Base-by-base conservation (phyloP, 1,139 yeast genomes). In the Lodderomyces jiufengensis region DNA sequence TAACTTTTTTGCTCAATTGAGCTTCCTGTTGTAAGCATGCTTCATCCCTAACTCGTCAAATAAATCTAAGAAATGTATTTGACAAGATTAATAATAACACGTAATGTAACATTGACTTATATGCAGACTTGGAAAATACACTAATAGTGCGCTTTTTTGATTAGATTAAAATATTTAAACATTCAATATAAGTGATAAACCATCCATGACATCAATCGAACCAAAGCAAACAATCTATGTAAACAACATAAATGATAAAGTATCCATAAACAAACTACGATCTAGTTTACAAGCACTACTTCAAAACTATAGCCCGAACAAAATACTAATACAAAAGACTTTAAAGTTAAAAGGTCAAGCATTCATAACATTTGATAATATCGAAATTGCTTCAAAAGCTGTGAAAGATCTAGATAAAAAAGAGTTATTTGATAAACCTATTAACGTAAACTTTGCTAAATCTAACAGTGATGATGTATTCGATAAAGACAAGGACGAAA, bases 281-380 rank as follows among this genome's bases (percentile, higher is more conserved):
- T 46, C 52, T 2, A 66, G 63, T 10, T 64, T 86, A 5, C 44
- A 47, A 4, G 51, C 56, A 2, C 43, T 67, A 2, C 80, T 81
- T 30, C 41, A 55, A 3, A 52, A 64, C 11, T 77, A 66, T 52
- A 83, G 85, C 0, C 53, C 61, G 0, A 65, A 84, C 1, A 45
- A 70, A 29, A 60, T 87, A 6, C 67, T 77, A 1, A 78, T 88
- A 1, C 80, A 78, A 43, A 72, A 72, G 44, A 81, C 79, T 49
- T 51, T 84, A 20, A 71, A 69, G 40, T 69, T 84, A 73, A 70
- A 80, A 39, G 96, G 96, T 2, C 97, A 88, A 57, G 96, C 96
- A 2, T 92, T 88, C 57, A 70, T 92, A 5, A 81, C 90, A 0
- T 80, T 79, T 44, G 67, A 61, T 3, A 53, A 58, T 14, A 49